phyloP scores from a whole-genome alignment of 148 eudicot genomes.

The Gaultheria prostrata region DNA sequence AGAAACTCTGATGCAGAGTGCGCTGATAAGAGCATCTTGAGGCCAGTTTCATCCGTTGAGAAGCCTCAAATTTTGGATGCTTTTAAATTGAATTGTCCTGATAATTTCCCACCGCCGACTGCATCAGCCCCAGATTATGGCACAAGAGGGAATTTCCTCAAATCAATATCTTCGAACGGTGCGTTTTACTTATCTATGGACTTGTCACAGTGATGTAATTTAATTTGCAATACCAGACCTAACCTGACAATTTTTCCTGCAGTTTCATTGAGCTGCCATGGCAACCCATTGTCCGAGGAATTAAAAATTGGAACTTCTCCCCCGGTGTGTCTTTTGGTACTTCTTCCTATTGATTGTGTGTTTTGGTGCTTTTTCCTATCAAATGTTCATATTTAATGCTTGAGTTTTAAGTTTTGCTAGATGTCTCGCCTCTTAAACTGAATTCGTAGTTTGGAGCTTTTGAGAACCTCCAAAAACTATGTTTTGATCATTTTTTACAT shows the following conservation, averaged over 20 bases:
- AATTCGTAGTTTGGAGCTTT: neutral
- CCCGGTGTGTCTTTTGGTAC: constrained; percentile 28
- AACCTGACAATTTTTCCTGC: constrained; percentile 16
- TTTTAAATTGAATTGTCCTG: neutral
- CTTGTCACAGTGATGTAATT: neutral
- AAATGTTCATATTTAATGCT: neutral
- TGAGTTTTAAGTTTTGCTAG: neutral
- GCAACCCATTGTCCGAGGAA: constrained; percentile 15
- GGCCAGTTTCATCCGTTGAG: constrained; percentile 21
- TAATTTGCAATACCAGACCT: constrained; percentile 13
- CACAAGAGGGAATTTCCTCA: constrained; percentile 16
- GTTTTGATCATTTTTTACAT: neutral
- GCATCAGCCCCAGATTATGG: constrained; percentile 13
- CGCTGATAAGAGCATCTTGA: constrained; percentile 14
- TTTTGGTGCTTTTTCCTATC: too few relatives aligned
- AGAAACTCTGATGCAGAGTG: constrained; percentile 2
- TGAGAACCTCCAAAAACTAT: neutral
- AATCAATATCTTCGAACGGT: constrained; percentile 29
- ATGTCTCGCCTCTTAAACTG: neutral
- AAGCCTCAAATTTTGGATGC: constrained; percentile 16
- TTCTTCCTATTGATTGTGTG: neutral
- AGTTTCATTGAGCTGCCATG: constrained; percentile 19
- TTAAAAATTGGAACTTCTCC: constrained; percentile 19
- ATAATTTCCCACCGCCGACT: constrained; percentile 15
- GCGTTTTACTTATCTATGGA: constrained; percentile 19